Percentiles rank a stretch among this genome's conserved stretches.
These are phyloP conservation scores for Trichosporon inkin DNA, from an alignment of 1,284 basidiomycete genomes.

Conservation along the genomic window DNA sequence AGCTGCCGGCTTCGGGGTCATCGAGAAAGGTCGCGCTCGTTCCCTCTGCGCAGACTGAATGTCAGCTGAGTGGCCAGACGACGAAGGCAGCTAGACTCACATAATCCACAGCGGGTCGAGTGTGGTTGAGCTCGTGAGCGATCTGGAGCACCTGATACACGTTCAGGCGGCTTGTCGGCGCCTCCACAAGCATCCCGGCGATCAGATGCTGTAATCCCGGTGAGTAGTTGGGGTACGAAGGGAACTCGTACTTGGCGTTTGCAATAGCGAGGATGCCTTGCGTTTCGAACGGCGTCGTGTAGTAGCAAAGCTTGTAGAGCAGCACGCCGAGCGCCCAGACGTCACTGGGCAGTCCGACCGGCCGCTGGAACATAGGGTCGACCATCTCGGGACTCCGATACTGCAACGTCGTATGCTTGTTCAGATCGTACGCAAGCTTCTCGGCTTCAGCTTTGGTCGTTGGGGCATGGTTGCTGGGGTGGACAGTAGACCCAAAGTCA, in stretches of 20 bases:
- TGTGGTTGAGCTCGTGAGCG: constrained; percentile 76
- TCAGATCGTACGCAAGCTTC: constrained; percentile 83
- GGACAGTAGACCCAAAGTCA: constrained; percentile 92
- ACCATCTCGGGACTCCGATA: constrained; percentile 99
- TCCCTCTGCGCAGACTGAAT: neutral
- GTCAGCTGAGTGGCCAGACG: neutral
- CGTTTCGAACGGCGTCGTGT: constrained; percentile 97
- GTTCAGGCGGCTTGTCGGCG: constrained; percentile 72
- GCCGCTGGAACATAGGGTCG: constrained; percentile 56
- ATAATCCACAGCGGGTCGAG: constrained; percentile 72
- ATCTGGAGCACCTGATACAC: constrained; percentile 73
- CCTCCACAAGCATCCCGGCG: constrained; percentile 83
- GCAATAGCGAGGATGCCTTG: constrained; percentile 93
- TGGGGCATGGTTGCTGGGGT: constrained; percentile 65
- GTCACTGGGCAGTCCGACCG: constrained; percentile 56
- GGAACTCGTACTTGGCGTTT: constrained; percentile 92
- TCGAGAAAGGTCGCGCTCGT: neutral
- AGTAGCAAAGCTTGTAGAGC: constrained; percentile 86
- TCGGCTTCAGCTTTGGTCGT: constrained; percentile 74
- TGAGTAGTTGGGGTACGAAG: constrained; percentile 89
- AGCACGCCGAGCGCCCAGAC: constrained; percentile 74
- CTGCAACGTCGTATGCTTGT: constrained; percentile 89
- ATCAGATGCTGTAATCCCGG: constrained; percentile 79
- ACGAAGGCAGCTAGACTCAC: constrained; percentile 6
- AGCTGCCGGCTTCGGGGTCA: neutral